Evolutionary conservation across 2,329 filamentous ascomycete species (phyloP).

Genomic region (Fusarium gaditjirri): DNA sequence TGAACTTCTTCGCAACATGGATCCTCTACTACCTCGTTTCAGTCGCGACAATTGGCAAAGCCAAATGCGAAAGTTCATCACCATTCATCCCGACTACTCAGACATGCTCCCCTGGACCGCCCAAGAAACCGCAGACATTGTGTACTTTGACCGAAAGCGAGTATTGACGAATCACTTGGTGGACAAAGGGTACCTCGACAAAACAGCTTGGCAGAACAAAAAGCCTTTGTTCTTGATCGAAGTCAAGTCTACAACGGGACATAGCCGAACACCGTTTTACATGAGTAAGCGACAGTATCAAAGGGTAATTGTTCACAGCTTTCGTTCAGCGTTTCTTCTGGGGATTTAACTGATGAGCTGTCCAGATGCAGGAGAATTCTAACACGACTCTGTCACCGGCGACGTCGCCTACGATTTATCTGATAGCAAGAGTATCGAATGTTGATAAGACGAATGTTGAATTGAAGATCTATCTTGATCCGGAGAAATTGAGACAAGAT

Average conservation of each 20-base stretch:
- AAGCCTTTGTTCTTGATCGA: constrained; percentile 59
- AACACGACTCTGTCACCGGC: neutral
- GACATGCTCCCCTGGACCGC: constrained; percentile 54
- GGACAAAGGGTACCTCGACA: constrained; percentile 47
- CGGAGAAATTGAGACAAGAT: constrained; percentile 41
- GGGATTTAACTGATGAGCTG: neutral
- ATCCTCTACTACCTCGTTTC: constrained; percentile 49
- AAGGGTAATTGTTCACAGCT: constrained; percentile 47
- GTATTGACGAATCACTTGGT: constrained; percentile 50
- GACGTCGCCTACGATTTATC: constrained; percentile 47
- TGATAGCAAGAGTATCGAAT: constrained; percentile 55
- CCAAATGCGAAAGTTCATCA: constrained; percentile 56
- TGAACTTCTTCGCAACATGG: constrained; percentile 50
- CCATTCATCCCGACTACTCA: constrained; percentile 52
- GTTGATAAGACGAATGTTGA: constrained; percentile 46
- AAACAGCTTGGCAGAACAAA: constrained; percentile 40
- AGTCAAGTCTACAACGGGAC: constrained; percentile 59
- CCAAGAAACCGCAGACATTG: constrained; percentile 59
- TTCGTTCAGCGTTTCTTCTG: neutral
- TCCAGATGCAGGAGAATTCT: constrained; percentile 41
- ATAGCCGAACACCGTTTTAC: constrained; percentile 55
- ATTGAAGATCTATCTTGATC: constrained; percentile 54
- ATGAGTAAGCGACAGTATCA: constrained; percentile 59
- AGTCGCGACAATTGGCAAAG: constrained; percentile 58
- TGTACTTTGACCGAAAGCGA: constrained; percentile 53